Evolutionary conservation across 2,329 filamentous ascomycete genomes (phyloP), one percentile per base, ranked within the genome.

Genomic region (Fusarium sp.): DNA sequence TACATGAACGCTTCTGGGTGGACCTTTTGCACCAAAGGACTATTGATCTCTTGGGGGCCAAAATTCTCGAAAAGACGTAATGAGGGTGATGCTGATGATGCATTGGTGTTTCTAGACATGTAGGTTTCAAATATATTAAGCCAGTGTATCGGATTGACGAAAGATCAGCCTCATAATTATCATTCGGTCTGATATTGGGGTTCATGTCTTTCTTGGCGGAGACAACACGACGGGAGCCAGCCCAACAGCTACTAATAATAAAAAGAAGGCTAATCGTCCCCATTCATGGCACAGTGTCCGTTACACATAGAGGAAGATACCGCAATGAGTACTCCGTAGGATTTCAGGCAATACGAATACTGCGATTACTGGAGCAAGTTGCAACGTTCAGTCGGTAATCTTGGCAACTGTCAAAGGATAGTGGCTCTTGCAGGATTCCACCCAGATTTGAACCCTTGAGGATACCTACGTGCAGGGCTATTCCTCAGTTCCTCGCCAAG

Each of bases 1-100:
- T 74, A 49, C 68, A 48, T 44, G 55, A 50, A 44, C n/a, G 49
- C 39, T 66, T 68, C 47, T 60, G 52, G 42, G 70, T 72, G 71
- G 72, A 68, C 50, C 65, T 65, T 10, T 21, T 38, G 67, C 60
- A 47, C 42, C 46, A 46, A 63, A 51, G 60, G 43, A 62, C 52
- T 57, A 71, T 36, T 36, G 34, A 36, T 36, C n/a, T 17, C n/a
- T 36, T 17, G 34, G 17, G 34, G 34, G 34, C 34, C 34, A 19
- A n/a, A n/a, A 32, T 14, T 32, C 12, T 32, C 6, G 28, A 10
- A 38, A 40, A 24, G 36, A 39, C 47, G 19, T 20, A 32, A 53
- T 34, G 47, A 14, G 10, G 34, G 17, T 24, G 46, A 39, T 24
- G 23, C 9, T 45, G 34, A 19, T 20, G 32, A 44, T 23, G 36